Evolutionary conservation across 495 filamentous ascomycete species (phyloP).

Genomic region (Penicillium antarcticum): DNA sequence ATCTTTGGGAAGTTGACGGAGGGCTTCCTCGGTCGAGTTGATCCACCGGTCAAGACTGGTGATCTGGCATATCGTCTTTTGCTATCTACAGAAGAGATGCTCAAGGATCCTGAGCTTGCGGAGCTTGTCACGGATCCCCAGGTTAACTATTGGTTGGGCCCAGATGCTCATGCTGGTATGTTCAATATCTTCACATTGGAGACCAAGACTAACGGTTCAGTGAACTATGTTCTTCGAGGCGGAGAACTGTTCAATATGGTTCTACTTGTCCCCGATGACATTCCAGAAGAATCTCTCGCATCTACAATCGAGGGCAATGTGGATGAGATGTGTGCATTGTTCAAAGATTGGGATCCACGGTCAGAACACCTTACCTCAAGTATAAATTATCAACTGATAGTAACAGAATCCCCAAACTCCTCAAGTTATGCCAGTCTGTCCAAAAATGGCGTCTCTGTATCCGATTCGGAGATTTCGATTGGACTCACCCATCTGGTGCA

Average conservation of each 20-base stretch:
- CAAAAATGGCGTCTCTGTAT: slow-evolving; percentile 67
- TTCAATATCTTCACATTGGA: not conserved
- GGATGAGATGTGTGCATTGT: slow-evolving; percentile 64
- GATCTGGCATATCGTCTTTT: slow-evolving; percentile 67
- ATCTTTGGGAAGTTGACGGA: slow-evolving; percentile 46
- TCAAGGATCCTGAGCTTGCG: slow-evolving; percentile 50
- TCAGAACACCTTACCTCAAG: slow-evolving; percentile 33
- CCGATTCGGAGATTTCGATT: slow-evolving; percentile 48
- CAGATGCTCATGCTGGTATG: slow-evolving; percentile 52
- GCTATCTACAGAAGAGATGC: slow-evolving; percentile 43
- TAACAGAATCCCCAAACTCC: slow-evolving; percentile 29
- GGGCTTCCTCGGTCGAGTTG: slow-evolving; percentile 32
- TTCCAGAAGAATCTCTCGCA: slow-evolving; percentile 48
- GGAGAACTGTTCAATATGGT: slow-evolving; percentile 67
- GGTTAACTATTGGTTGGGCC: slow-evolving; percentile 72
- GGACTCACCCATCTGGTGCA: slow-evolving; percentile 51
- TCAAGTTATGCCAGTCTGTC: slow-evolving; percentile 45
- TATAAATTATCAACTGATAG: not conserved
- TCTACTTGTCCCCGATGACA: slow-evolving; percentile 65
- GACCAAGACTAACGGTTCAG: slow-evolving; percentile 16
- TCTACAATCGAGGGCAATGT: slow-evolving; percentile 53
- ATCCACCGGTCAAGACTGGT: slow-evolving; percentile 54
- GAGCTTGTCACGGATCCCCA: slow-evolving; percentile 49
- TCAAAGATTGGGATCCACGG: slow-evolving; percentile 56
- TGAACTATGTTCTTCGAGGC: slow-evolving; percentile 59